phyloP scores from a whole-genome alignment of 768 basidiomycete species.

The Collybia mongolica region DNA sequence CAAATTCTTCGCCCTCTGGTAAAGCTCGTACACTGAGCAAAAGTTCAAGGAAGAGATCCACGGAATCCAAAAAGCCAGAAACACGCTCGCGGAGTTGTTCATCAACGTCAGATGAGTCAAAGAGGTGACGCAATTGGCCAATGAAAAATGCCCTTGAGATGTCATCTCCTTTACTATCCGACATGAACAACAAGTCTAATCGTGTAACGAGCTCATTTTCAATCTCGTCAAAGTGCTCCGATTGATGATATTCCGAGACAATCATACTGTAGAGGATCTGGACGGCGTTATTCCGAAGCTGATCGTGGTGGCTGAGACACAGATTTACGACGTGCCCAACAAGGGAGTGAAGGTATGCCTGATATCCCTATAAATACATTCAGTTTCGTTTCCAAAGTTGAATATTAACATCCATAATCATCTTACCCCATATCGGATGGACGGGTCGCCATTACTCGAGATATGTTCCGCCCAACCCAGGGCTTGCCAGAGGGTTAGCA shows the following conservation, averaged over 20 bases:
- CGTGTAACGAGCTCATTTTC: constrained; percentile 92
- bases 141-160: constrained; percentile 93
- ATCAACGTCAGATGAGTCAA: constrained; percentile 81
- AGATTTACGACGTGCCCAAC: constrained; percentile 90
- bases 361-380: constrained; percentile 63
- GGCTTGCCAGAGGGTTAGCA: constrained; percentile 82
- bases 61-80: constrained; percentile 80
- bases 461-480: constrained; percentile 74
- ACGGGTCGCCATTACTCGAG: constrained; percentile 46
- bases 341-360: constrained; percentile 76
- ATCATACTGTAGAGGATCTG: constrained; percentile 96
- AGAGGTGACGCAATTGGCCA: constrained; percentile 84
- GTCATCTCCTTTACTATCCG: constrained; percentile 87
- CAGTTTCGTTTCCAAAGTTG: constrained; percentile 5
- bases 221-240: constrained; percentile 83
- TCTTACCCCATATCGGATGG: constrained; percentile 71
- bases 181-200: constrained; percentile 90
- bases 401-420: neutral
- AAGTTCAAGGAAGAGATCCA: constrained; percentile 91
- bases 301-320: constrained; percentile 94
- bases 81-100: constrained; percentile 77
- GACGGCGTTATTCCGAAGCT: constrained; percentile 85
- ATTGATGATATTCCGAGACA: constrained; percentile 84
- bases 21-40: constrained; percentile 83
- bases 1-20: constrained; percentile 91